Conservation (phyloP, 768 basidiomycete species). For the Leucogyrophana mollusca region DNA sequence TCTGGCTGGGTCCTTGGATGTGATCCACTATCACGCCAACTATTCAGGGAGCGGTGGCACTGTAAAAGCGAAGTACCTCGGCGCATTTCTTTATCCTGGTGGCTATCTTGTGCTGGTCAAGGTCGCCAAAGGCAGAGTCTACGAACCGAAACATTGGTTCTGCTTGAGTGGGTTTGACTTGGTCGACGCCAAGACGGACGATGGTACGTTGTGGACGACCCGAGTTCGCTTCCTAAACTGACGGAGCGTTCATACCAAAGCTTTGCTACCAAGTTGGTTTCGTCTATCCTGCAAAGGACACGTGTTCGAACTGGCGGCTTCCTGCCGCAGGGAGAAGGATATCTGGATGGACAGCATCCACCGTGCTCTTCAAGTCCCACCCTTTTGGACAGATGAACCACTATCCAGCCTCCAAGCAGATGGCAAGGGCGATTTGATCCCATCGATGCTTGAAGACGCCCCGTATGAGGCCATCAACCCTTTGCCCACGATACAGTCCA, state of each 20-base stretch:
- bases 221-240: too few relatives aligned
- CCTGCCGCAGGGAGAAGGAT: conserved; percentile 80
- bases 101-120: conserved; percentile 89
- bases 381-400: conserved; percentile 59
- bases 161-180: conserved; percentile 71
- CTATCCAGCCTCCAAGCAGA: conserved; percentile 58
- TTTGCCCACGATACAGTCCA: conserved; percentile 56
- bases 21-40: conserved; percentile 65
- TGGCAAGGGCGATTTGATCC: conserved; percentile 37
- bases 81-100: conserved; percentile 83
- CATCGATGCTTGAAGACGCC: conserved; percentile 34
- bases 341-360: conserved; percentile 79
- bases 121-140: conserved; percentile 74
- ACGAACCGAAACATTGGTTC: conserved; percentile 91
- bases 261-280: conserved; percentile 78
- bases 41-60: conserved; percentile 44
- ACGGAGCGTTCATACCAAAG: conserved; percentile 36
- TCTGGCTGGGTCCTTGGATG: conserved; percentile 85
- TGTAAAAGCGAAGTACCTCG: conserved; percentile 82
- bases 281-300: conserved; percentile 68
- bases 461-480: conserved; percentile 39
- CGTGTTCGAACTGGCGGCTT: conserved; percentile 82
- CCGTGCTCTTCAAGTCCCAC: conserved; percentile 42
- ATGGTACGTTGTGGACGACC: conserved; percentile 54
- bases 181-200: conserved; percentile 63